phyloP scores from a whole-genome alignment of 495 filamentous ascomycete genomes.

The Alectoria sarmentosa region DNA sequence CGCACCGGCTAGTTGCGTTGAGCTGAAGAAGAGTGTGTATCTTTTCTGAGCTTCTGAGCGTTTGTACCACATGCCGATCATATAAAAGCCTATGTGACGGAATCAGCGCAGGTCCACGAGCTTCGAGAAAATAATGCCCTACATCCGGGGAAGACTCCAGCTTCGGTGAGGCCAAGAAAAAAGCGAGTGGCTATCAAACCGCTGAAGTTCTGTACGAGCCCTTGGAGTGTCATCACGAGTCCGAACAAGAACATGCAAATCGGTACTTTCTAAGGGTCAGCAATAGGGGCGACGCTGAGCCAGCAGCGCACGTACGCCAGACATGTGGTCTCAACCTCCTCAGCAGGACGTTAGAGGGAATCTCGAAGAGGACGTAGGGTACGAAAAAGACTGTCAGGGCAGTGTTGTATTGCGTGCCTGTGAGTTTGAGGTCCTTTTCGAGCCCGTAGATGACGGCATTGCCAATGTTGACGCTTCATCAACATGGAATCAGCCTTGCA shows the following conservation, averaged over 20 bases:
- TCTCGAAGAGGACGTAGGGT: constrained; percentile 78
- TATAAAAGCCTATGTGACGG: constrained; percentile 31
- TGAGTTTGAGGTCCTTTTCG: constrained; percentile 41
- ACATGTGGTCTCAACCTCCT: constrained; percentile 74
- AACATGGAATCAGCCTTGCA: too few relatives aligned
- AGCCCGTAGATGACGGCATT: too few relatives aligned
- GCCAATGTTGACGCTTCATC: too few relatives aligned
- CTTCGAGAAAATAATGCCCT: too few relatives aligned
- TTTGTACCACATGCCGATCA: constrained; percentile 32
- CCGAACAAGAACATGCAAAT: constrained; percentile 32
- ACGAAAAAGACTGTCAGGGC: constrained; percentile 79
- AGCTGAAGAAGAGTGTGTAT: constrained; percentile 32
- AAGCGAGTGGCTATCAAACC: constrained; percentile 64
- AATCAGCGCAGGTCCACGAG: too few relatives aligned
- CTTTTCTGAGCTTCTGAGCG: constrained; percentile 32
- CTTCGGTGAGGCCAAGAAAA: constrained; percentile 44
- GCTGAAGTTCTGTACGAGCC: constrained; percentile 43
- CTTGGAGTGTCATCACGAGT: constrained; percentile 30
- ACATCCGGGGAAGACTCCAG: constrained; percentile 32
- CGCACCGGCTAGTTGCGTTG: constrained; percentile 27
- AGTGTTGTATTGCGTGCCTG: constrained; percentile 54
- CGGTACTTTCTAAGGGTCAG: too few relatives aligned
- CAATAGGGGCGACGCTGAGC: too few relatives aligned
- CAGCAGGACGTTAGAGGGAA: constrained; percentile 82
- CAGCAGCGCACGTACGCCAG: too few relatives aligned